phyloP scores from a whole-genome alignment of 176 grass and related monocot species.

The Aechmea fasciata region DNA sequence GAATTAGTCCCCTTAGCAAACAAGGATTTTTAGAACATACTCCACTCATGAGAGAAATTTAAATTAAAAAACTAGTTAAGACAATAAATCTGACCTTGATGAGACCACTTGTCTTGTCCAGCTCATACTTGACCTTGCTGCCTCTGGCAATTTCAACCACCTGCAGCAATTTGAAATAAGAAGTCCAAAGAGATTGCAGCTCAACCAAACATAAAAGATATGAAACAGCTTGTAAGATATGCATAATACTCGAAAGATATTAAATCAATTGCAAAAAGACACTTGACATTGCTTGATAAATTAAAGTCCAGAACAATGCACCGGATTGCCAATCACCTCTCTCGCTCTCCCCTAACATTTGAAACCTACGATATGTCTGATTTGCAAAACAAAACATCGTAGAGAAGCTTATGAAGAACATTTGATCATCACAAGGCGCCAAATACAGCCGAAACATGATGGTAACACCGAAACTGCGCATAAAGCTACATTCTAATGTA shows the following conservation, averaged over 20 bases:
- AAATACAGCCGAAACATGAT: background rate
- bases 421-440: too few species aligned
- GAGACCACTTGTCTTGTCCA: conserved; percentile 76
- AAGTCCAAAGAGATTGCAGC: background rate
- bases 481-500: background rate
- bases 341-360: too few species aligned
- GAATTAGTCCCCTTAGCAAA: background rate
- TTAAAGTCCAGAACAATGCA: too few species aligned
- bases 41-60: background rate
- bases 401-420: background rate
- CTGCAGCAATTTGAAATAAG: conserved; percentile 32
- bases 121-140: conserved; percentile 92
- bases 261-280: too few species aligned
- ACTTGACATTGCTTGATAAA: too few species aligned
- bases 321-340: too few species aligned
- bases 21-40: too few species aligned
- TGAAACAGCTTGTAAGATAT: background rate
- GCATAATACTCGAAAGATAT: too few species aligned
- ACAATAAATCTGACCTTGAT: conserved; percentile 56
- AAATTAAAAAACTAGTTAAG: background rate
- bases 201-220: background rate
- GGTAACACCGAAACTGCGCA: conserved; percentile 1
- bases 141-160: conserved; percentile 93
- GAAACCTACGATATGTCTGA: background rate
- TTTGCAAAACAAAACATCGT: background rate